Percentiles rank a stretch among this genome's conserved stretches.
phyloP scores from a whole-genome alignment of 2,329 filamentous ascomycete species.

The Arthrobotrys conoides region DNA sequence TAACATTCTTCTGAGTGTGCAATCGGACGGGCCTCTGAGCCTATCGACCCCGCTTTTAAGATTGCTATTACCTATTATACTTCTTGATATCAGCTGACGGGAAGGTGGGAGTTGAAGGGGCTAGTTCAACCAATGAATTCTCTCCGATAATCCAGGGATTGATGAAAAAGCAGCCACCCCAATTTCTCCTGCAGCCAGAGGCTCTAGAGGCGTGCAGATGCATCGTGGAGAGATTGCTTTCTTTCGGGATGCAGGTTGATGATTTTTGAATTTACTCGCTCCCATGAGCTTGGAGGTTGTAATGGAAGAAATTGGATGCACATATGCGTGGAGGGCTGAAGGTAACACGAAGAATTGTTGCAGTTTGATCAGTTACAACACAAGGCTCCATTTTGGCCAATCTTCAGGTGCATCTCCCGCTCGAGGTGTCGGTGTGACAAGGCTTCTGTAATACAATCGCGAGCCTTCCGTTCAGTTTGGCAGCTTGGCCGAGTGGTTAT shows the following conservation, averaged over 20 bases:
- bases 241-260: neutral
- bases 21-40: conserved; percentile 7
- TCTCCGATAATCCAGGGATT: conserved; percentile 35
- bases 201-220: conserved; percentile 9
- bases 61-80: conserved; percentile 30
- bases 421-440: neutral
- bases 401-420: neutral
- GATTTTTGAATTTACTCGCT: neutral
- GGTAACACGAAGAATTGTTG: conserved; percentile 30
- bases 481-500: conserved; percentile 61
- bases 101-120: conserved; percentile 10
- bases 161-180: conserved; percentile 31
- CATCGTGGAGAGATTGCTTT: neutral
- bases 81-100: conserved; percentile 31
- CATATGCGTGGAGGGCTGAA: neutral
- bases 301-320: neutral
- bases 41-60: conserved; percentile 43
- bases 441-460: conserved; percentile 19
- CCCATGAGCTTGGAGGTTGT: neutral
- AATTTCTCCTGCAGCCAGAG: conserved; percentile 27
- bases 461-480: conserved; percentile 23
- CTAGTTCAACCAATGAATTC: conserved; percentile 31
- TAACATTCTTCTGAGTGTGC: neutral
- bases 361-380: conserved; percentile 18
- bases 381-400: neutral